Base-by-base conservation (phyloP, 2,329 filamentous ascomycete species). In the Hypoxylon sp. region DNA sequence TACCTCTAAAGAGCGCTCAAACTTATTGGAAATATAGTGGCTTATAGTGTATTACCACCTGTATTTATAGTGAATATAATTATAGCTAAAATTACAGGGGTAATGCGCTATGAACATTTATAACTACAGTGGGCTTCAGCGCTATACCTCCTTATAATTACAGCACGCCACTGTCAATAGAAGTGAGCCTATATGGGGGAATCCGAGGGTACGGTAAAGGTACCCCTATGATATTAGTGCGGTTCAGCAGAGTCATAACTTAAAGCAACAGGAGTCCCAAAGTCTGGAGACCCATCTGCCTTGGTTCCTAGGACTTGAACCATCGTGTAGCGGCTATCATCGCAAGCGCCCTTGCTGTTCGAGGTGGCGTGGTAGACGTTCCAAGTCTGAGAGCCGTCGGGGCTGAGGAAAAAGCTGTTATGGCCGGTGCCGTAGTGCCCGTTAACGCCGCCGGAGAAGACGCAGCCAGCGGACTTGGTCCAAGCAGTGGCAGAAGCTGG, bases 341-440 rank as follows among this genome's bases (percentile, higher is more conserved):
- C 85, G 61, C 87, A 89, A 0, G 83, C 81, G 0, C 87, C 86
- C 0, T 76, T 77, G 10, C 80, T 78, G 64, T 82, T 84, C 1
- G 80, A 77, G 0, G 86, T 88, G 0, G 86, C 86, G 69, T 89
- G 86, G 75, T 86, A 89, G 0, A 85, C 83, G 57, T 85, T 87
- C 83, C 83, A 89, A 2, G 82, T 85, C 76, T 89, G 81, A 0
- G 78, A 83, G 2, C 82, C 85, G 67, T 89, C 85, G 0, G 86
- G 86, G 68, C 85, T 88, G 30, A 77, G 79, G 78, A 90, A 89
- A 81, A 89, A 89, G 2, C 85, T 85, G 71, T 88, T 88, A 68
- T 88, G 86, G 0, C 85, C 86, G 0, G 86, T 85, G 13, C 86
- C 86, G 55, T 85, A 88, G 73, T 88, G 87, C 2, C 86, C 86